A percentile compares a stretch with the other conserved stretches of the same genome.
Evolutionary conservation across 495 filamentous ascomycete genomes (phyloP).

Genomic region (Aspergillus asperescens): DNA sequence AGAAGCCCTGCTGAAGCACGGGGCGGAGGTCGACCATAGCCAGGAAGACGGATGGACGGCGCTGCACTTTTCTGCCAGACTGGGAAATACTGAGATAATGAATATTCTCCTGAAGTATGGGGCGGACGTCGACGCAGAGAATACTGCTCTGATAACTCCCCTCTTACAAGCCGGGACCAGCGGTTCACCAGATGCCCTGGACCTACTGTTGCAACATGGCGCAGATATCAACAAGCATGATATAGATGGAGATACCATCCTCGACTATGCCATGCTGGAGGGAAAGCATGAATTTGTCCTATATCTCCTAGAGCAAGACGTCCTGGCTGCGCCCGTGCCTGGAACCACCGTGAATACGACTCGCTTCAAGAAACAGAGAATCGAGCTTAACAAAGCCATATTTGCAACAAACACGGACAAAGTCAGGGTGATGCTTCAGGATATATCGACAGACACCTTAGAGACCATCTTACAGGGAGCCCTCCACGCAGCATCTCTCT

Average conservation of each 20-base stretch:
- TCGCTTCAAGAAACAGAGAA: neutral
- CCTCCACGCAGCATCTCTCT: neutral
- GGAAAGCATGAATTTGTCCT: neutral
- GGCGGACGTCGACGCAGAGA: neutral
- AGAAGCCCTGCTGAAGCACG: neutral
- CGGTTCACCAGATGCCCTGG: neutral
- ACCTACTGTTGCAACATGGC: neutral
- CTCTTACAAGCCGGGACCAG: neutral
- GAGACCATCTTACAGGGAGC: neutral
- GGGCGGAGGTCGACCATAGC: neutral
- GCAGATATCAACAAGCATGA: neutral
- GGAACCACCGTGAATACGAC: neutral
- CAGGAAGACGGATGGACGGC: neutral
- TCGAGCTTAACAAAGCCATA: neutral
- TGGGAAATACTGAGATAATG: neutral
- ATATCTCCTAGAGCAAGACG: neutral
- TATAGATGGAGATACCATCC: neutral
- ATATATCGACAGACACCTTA: neutral
- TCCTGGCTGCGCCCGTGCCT: neutral
- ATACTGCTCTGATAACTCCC: neutral
- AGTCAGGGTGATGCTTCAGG: neutral
- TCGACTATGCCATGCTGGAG: neutral
- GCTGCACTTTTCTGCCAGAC: neutral
- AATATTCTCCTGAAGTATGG: neutral
- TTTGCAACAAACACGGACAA: neutral